Evolutionary conservation across 768 basidiomycete species (phyloP), one percentile per base, ranked within the genome.

Genomic region (Artomyces pyxidatus): DNA sequence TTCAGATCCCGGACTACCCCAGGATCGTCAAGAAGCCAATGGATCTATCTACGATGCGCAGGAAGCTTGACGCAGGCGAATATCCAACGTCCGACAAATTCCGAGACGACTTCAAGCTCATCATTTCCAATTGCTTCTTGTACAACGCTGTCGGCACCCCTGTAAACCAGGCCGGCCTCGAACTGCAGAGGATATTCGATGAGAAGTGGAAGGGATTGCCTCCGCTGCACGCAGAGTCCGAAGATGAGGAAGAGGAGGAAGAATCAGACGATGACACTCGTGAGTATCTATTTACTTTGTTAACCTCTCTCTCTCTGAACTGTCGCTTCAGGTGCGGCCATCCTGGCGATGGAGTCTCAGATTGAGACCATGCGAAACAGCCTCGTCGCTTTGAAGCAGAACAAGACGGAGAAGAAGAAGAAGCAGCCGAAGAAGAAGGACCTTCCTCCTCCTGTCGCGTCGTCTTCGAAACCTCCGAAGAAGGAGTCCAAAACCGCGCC

Each of bases 1-100:
- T 93, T 56, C 77, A 83, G 28, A 76, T 97, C 41, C 95, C 94
- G 0, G 72, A 76, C 17, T 99, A 99, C 65, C 81, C 82, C 2
- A 88, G 83, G 66, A 68, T 95, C 57, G 74, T 99, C 63, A 95
- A 93, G 73, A 83, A 81, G 59, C 96, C 96, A 3, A 98, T 99
- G 90, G 96, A 99, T 65, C 64, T 99, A 51, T 76, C 80, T 10
- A 92, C 89, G 8, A 93, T 99, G 73, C 80, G 81, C 57, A 78
- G 71, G 64, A 95, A 93, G 67, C 73, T 99, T 42, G 87, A 92
- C 37, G 72, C 71, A 28, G 72, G 76, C 45, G 81, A 85, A 52
- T 99, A 98, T 62, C 56, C 76, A 1, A 83, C 73, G n/a, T 84
- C 88, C 2, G 71, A 78, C 42, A 82, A 84, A 61, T 92, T 98